Conservation (phyloP, 768 basidiomycete species). For the Suillus paluster region DNA sequence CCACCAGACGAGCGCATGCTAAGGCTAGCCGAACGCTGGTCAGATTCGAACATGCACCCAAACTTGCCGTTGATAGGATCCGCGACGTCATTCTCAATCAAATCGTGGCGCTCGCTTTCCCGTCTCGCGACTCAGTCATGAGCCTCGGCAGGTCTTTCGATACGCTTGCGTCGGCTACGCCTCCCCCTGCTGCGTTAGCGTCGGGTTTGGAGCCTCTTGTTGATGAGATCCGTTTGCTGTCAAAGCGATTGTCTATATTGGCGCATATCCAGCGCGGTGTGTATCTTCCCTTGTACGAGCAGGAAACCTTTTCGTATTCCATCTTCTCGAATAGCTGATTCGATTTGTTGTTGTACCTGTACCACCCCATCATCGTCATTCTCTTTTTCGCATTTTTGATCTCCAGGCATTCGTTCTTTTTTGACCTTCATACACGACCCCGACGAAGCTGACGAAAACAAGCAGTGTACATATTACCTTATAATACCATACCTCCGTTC, state of each 20-base stretch:
- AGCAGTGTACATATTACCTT: background rate
- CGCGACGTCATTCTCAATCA: slow-evolving; percentile 65
- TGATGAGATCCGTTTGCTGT: slow-evolving; percentile 67
- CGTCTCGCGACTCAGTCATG: slow-evolving; percentile 43
- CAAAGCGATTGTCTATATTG: slow-evolving; percentile 73
- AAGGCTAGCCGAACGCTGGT: slow-evolving; percentile 71
- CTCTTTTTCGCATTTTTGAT: slow-evolving; percentile 7
- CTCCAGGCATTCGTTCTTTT: background rate
- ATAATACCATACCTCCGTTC: slow-evolving; percentile 1
- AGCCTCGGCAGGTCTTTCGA: slow-evolving; percentile 34
- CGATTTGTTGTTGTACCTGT: slow-evolving; percentile 4
- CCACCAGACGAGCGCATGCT: slow-evolving; percentile 58
- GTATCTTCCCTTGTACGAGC: slow-evolving; percentile 79
- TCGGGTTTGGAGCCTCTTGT: slow-evolving; percentile 75
- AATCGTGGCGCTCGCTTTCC: slow-evolving; percentile 58
- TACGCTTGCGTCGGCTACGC: slow-evolving; percentile 11
- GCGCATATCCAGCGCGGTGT: slow-evolving; percentile 76
- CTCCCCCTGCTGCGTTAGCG: slow-evolving; percentile 31
- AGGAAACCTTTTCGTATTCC: slow-evolving; percentile 54
- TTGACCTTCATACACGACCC: background rate
- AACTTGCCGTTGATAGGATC: slow-evolving; percentile 65
- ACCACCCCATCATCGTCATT: background rate
- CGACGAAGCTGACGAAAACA: slow-evolving; percentile 5
- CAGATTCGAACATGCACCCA: slow-evolving; percentile 64
- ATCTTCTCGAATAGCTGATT: background rate